Conservation (phyloP, 192 early-diverging fungal genomes). For the Podila clonocystis region DNA sequence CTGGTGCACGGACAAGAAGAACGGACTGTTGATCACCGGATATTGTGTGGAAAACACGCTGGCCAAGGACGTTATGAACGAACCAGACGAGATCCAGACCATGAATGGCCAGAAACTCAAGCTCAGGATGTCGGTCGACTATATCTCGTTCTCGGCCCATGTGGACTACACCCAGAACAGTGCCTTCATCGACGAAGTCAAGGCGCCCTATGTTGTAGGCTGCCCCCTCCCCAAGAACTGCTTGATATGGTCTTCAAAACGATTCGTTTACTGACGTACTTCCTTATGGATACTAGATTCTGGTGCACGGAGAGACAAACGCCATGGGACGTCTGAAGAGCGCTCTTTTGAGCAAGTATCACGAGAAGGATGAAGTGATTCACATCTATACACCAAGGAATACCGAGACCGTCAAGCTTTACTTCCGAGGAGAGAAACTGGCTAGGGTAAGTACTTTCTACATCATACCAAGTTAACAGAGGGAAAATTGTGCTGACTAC, state of each 20-base stretch:
- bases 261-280: not conserved
- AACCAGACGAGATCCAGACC: conserved; percentile 85
- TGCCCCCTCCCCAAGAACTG: not conserved
- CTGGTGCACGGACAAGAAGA: conserved; percentile 93
- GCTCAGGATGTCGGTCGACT: conserved; percentile 86
- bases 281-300: conserved; percentile 54
- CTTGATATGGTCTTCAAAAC: not conserved
- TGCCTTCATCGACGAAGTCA: conserved; percentile 95
- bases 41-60: conserved; percentile 98
- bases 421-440: conserved; percentile 95
- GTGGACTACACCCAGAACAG: conserved; percentile 98
- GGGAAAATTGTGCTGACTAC: too few species aligned
- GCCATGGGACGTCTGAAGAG: conserved; percentile 91
- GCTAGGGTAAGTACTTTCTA: conserved; percentile 71
- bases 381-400: conserved; percentile 91
- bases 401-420: conserved; percentile 87
- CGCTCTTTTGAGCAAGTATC: conserved; percentile 86
- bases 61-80: conserved; percentile 79
- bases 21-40: conserved; percentile 95
- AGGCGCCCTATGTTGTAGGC: conserved; percentile 85
- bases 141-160: conserved; percentile 98
- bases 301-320: conserved; percentile 97
- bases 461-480: too few species aligned
- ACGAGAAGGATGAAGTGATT: conserved; percentile 79
- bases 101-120: conserved; percentile 85